Base-by-base conservation (phyloP, 2,329 filamentous ascomycete species). In the Exophiala calicioides region DNA sequence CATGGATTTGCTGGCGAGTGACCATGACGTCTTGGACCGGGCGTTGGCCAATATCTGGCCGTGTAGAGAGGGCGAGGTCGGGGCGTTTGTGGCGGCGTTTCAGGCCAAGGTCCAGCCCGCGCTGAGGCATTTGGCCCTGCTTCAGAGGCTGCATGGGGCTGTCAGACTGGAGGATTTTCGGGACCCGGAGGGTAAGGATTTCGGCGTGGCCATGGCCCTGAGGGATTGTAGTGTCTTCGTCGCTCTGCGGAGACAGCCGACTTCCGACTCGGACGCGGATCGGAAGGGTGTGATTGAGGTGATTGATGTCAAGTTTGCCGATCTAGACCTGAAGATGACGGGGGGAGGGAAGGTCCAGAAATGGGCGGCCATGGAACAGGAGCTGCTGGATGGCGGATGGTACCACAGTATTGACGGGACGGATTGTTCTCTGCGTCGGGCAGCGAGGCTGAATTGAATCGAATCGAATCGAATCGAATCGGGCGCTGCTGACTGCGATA, bases 271-370 rank as follows among this genome's bases (percentile, higher is more conserved):
- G 66, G 68, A 29, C 62, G 66, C 26, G 56, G 51, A 13, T 23
- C 18, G 7, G 13, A 21, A 13, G 4, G 56, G 60, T 3, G 58
- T 69, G n/a, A n/a, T n/a, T 4, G 66, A 73, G 27, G 38, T 59
- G 32, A 21, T 48, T 3, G 58, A 65, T 37, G 65, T 72, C 32
- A 80, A 84, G 43, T 74, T 93, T 7, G 86, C 84, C 1, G 88
- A 93, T 61, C 75, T 91, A 32, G 88, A 93, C 66, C 77, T 86
- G 60, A 93, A 93, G 70, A 84, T 83, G 46, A 75, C 78, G 6
- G 68, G 69, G 1, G 77, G 67, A 6, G 72, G 77, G 42, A 90
- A 91, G 64, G 72, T 82, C 45, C 72, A 73, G 33, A 84, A 86
- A 60, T 93, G 88, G 88, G 74, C 74, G 50, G 68, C 71, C 12